Evolutionary conservation across 177 flowering plant genomes (phyloP).

Genomic region (Vitis hybrid): DNA sequence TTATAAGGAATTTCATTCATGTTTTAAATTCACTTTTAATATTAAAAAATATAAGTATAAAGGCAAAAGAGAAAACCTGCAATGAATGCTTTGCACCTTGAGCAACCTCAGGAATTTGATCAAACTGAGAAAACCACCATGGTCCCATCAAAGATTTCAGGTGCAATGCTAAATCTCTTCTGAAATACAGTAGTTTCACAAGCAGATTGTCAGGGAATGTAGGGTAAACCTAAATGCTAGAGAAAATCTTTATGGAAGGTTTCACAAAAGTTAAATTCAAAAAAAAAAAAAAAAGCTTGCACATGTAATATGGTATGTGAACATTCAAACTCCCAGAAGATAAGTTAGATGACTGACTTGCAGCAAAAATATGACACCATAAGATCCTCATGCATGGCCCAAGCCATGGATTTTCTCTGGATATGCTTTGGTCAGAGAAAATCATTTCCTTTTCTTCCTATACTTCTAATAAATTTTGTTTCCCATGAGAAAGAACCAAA

Average conservation of each 20-base stretch:
- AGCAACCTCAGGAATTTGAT: slow-evolving; percentile 82
- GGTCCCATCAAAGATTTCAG: slow-evolving; percentile 95
- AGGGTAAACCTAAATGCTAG: background rate
- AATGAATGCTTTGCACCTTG: slow-evolving; percentile 81
- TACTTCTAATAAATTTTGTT: too few relatives aligned
- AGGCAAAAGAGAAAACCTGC: slow-evolving; percentile 48
- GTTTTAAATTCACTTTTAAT: background rate
- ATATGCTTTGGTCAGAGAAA: background rate
- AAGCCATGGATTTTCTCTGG: background rate
- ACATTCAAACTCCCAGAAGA: background rate
- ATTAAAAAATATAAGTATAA: background rate
- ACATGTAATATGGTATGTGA: background rate
- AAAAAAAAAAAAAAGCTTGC: background rate
- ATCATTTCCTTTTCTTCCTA: background rate
- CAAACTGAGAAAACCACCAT: slow-evolving; percentile 99
- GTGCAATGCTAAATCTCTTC: slow-evolving; percentile 91
- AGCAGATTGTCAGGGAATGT: background rate
- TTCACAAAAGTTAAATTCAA: background rate
- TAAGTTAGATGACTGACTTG: background rate
- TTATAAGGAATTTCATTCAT: background rate
- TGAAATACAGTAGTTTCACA: slow-evolving; percentile 19
- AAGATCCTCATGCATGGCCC: background rate
- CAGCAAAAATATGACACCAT: background rate
- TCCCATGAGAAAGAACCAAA: too few relatives aligned
- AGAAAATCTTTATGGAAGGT: background rate